These are phyloP conservation scores for Lyophyllum semitale DNA, from an alignment of 768 basidiomycete genomes.

Conservation along the genomic window DNA sequence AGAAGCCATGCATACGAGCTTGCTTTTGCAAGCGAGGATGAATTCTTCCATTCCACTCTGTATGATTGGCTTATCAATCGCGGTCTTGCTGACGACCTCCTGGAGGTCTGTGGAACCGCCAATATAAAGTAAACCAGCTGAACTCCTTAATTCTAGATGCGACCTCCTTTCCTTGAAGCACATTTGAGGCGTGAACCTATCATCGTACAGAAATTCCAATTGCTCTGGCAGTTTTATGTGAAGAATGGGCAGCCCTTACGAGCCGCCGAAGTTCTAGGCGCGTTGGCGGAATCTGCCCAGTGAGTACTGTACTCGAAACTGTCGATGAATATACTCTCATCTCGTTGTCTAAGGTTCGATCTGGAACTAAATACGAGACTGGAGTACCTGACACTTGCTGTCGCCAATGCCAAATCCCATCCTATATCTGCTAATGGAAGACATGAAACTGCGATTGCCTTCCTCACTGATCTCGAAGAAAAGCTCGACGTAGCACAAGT, in stretches of 20 bases:
- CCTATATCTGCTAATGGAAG: slow-evolving; percentile 74
- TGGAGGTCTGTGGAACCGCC: slow-evolving; percentile 65
- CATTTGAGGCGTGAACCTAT: slow-evolving; percentile 83
- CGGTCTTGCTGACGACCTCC: slow-evolving; percentile 81
- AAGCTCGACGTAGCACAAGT: slow-evolving; percentile 97
- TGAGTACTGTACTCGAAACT: slow-evolving; percentile 37
- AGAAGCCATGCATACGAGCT: slow-evolving; percentile 84
- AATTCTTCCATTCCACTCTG: slow-evolving; percentile 90
- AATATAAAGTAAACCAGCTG: not conserved
- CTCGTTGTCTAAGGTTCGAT: slow-evolving; percentile 50
- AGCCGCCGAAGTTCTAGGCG: slow-evolving; percentile 84
- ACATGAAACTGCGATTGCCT: slow-evolving; percentile 90
- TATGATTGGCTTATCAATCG: slow-evolving; percentile 92
- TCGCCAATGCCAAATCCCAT: slow-evolving; percentile 96
- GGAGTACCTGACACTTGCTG: slow-evolving; percentile 91
- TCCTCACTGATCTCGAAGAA: slow-evolving; percentile 94
- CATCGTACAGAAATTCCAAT: slow-evolving; percentile 79
- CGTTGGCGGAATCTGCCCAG: slow-evolving; percentile 84
- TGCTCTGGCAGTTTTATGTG: slow-evolving; percentile 97
- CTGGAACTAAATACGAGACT: slow-evolving; percentile 73
- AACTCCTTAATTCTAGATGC: slow-evolving; percentile 53
- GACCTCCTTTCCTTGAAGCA: slow-evolving; percentile 84
- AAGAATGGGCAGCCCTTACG: slow-evolving; percentile 85
- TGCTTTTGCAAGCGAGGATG: slow-evolving; percentile 82
- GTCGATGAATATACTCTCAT: not conserved